These are phyloP conservation scores for Monosiga brevicollis DNA, from an alignment of 78 protist genomes.

Conservation along the genomic window DNA sequence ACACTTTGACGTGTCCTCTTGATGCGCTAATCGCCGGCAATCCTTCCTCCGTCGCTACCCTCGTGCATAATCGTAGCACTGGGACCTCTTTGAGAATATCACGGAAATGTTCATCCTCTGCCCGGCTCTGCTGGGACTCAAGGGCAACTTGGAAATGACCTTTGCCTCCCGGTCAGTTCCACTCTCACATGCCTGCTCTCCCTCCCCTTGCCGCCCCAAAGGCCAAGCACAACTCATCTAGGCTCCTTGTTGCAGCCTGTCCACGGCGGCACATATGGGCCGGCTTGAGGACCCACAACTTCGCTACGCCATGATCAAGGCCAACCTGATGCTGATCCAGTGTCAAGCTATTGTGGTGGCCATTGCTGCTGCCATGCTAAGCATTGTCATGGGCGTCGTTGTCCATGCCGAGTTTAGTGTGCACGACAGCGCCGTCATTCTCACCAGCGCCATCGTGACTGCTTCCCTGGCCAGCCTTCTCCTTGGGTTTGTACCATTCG, in stretches of 20 bases:
- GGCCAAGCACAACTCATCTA: too few species aligned
- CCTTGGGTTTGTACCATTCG: not conserved
- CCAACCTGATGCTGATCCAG: not conserved
- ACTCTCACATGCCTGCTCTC: too few species aligned
- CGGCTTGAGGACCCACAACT: not conserved
- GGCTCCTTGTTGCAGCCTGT: not conserved
- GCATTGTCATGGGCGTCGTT: not conserved
- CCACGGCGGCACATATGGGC: not conserved
- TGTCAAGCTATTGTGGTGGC: not conserved
- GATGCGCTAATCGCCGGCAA: too few species aligned
- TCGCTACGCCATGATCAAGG: not conserved
- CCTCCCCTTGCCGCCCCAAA: too few species aligned
- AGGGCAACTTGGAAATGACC: conserved; percentile 3
- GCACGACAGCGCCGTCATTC: not conserved
- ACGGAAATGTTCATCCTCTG: not conserved
- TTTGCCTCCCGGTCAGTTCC: not conserved
- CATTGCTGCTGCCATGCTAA: not conserved
- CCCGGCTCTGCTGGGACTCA: not conserved
- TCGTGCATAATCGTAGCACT: not conserved
- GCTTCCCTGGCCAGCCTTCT: not conserved
- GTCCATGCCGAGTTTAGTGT: not conserved
- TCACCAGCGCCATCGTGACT: not conserved
- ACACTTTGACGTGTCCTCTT: too few species aligned
- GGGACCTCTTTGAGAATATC: not conserved
- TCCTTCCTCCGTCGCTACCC: too few species aligned